phyloP scores from a whole-genome alignment of 73 alveolate species.

The Tetrahymena thermophila region DNA sequence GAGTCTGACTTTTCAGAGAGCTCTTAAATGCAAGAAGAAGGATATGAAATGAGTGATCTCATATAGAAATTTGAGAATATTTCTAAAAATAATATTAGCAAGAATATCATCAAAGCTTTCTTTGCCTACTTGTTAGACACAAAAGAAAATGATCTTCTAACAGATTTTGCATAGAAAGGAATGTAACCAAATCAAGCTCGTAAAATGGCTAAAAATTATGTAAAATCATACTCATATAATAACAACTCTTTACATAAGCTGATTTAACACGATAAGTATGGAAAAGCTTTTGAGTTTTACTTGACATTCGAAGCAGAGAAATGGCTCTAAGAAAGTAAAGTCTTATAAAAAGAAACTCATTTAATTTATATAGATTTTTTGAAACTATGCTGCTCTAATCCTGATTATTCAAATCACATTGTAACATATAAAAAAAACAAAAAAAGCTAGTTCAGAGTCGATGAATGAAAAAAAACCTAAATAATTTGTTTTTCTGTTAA shows the following conservation, averaged over 20 bases:
- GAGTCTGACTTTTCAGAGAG: neutral
- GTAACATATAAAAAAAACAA: neutral
- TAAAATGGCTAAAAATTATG: neutral
- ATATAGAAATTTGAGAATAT: neutral
- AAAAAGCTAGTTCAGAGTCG: neutral
- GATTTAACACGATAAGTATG: neutral
- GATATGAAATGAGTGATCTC: neutral
- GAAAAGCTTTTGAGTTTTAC: neutral
- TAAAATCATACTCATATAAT: neutral
- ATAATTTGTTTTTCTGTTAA: too few species aligned
- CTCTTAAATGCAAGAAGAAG: neutral
- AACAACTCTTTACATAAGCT: neutral
- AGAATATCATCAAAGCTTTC: neutral
- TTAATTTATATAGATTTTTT: neutral
- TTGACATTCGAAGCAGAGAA: neutral
- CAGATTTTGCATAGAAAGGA: neutral
- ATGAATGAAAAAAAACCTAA: neutral
- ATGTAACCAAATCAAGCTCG: neutral
- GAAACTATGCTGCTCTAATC: neutral
- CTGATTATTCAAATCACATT: neutral
- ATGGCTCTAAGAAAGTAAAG: neutral
- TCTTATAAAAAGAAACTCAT: neutral
- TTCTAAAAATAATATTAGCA: neutral
- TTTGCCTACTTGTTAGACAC: neutral
- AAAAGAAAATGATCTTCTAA: neutral